These are phyloP conservation scores for Davidsoniella neocaledoniae DNA, from an alignment of 2,329 filamentous ascomycete genomes.

Conservation along the genomic window DNA sequence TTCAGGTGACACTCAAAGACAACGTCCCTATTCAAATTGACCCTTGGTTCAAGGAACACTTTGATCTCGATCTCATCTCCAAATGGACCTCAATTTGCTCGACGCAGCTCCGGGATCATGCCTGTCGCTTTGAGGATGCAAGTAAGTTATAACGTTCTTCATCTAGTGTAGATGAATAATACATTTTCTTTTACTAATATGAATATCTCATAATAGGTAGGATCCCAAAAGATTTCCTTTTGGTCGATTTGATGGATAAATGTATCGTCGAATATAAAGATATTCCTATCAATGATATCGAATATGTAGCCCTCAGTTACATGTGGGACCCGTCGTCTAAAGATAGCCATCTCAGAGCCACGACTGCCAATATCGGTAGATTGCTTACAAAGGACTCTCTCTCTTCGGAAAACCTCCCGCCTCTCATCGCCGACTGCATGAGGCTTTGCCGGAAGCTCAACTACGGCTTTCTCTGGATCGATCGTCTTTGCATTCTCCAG, in stretches of 20 bases:
- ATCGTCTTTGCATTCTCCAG: slow-evolving; percentile 28
- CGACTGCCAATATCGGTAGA: neutral
- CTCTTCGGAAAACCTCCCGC: neutral
- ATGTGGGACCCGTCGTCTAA: slow-evolving; percentile 18
- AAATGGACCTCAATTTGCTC: slow-evolving; percentile 3
- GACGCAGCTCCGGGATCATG: neutral
- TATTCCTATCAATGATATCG: neutral
- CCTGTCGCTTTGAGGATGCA: neutral
- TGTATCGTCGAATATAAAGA: neutral
- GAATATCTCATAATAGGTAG: neutral
- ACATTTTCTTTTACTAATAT: neutral
- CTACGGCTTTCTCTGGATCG: slow-evolving; percentile 28
- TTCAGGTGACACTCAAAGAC: neutral
- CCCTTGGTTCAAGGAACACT: neutral
- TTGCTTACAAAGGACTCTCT: neutral
- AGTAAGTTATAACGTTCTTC: neutral
- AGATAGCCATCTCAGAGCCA: slow-evolving; percentile 13
- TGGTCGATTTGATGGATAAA: slow-evolving; percentile 1
- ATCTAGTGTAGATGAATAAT: neutral
- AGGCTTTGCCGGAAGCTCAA: slow-evolving; percentile 25
- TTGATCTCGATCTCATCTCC: neutral
- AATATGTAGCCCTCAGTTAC: slow-evolving; percentile 29
- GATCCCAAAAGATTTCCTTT: neutral
- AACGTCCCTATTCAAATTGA: neutral
- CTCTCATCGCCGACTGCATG: slow-evolving; percentile 24